Evolutionary conservation across 176 grass and related monocot species (phyloP).

Genomic region (Coix lacrymajobi): DNA sequence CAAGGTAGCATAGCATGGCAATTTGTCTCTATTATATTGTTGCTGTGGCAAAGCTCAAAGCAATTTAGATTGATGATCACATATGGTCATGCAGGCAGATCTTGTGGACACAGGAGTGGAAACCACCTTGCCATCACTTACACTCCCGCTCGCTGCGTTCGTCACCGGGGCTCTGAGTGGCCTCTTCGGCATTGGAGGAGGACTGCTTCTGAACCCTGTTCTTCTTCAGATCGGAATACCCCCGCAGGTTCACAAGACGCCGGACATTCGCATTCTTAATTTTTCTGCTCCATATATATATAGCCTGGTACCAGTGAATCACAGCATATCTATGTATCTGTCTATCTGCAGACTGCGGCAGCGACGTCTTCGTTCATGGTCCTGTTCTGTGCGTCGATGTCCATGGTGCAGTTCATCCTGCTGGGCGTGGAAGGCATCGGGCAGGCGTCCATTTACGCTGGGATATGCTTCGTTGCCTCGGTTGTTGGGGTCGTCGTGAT

Average conservation of each 20-base stretch:
- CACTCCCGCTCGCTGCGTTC: conserved; percentile 47
- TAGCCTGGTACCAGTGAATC: too few relatives aligned
- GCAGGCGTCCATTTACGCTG: conserved; percentile 43
- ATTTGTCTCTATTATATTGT: background rate
- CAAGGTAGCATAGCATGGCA: conserved; percentile 15
- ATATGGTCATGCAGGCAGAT: conserved; percentile 16
- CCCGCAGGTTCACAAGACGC: conserved; percentile 42
- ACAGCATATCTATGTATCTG: too few relatives aligned
- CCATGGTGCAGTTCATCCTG: conserved; percentile 78
- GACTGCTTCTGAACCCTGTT: conserved; percentile 69
- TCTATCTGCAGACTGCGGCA: conserved; percentile 46
- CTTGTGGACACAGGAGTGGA: background rate
- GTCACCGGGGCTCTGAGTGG: conserved; percentile 71
- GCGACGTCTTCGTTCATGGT: conserved; percentile 72
- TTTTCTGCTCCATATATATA: background rate
- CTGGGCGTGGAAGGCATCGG: conserved; percentile 55
- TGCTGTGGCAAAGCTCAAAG: background rate
- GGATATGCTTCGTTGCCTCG: conserved; percentile 57
- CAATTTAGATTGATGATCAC: background rate
- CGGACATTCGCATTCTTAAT: too few relatives aligned
- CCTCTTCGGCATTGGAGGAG: conserved; percentile 83
- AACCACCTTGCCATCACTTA: conserved; percentile 25
- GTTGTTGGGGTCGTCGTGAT: conserved; percentile 37
- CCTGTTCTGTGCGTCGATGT: conserved; percentile 74
- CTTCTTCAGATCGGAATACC: conserved; percentile 78